These are phyloP conservation scores for Kalanchoe fedtschenkoi DNA, from an alignment of 164 flowering plant species.

Conservation along the genomic window DNA sequence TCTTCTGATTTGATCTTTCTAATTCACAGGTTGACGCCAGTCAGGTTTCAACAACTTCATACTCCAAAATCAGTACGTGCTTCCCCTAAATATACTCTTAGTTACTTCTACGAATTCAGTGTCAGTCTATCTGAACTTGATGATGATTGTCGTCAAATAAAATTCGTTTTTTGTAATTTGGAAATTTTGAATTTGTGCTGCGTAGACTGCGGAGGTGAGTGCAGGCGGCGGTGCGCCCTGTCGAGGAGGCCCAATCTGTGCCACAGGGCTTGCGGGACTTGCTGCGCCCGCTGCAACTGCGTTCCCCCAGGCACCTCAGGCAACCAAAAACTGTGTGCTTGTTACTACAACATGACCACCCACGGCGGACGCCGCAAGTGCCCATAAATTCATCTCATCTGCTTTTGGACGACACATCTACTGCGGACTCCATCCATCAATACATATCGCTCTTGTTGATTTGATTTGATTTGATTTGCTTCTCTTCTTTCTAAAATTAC, in stretches of 20 bases:
- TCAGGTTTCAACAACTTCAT: not conserved
- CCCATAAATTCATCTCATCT: too few relatives aligned
- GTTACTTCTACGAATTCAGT: too few relatives aligned
- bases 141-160: too few relatives aligned
- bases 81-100: too few relatives aligned
- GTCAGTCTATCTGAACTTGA: not conserved
- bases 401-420: too few relatives aligned
- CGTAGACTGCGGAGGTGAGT: constrained; percentile 6
- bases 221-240: constrained; percentile 7
- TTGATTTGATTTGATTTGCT: too few relatives aligned
- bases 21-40: not conserved
- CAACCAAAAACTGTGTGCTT: constrained; percentile 2
- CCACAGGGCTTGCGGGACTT: constrained; percentile 10
- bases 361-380: constrained; percentile 11
- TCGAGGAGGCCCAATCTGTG: constrained; percentile 6
- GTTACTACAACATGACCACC: constrained; percentile 5
- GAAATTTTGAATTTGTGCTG: too few relatives aligned
- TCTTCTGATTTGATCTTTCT: not conserved
- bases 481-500: too few relatives aligned
- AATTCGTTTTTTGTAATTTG: too few relatives aligned
- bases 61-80: not conserved
- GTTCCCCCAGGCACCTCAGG: constrained; percentile 11
- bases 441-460: not conserved
- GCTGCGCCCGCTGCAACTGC: constrained; percentile 10
- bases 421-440: too few relatives aligned